phyloP scores from a whole-genome alignment of 371 early-diverging fungal species.

The Umbelopsis sp. region DNA sequence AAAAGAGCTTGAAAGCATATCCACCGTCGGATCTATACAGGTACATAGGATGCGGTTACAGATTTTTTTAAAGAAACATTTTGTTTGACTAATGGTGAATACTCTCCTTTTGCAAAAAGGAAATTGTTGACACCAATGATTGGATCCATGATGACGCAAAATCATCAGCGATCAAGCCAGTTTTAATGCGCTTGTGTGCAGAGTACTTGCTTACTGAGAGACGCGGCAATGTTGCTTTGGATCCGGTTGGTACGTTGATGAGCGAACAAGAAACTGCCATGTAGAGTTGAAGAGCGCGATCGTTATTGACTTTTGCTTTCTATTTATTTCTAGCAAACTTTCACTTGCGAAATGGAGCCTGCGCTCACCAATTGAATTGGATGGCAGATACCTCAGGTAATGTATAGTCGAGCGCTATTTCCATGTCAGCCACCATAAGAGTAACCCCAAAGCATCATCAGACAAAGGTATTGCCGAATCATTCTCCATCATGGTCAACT shows the following conservation, averaged over 20 bases:
- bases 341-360: conserved; percentile 89
- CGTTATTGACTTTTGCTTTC: neutral
- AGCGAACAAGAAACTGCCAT: too few relatives aligned
- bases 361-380: conserved; percentile 84
- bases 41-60: conserved; percentile 22
- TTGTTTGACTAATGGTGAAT: neutral
- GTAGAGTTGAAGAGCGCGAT: neutral
- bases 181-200: conserved; percentile 71
- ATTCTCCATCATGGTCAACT: conserved; percentile 90
- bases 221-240: conserved; percentile 62
- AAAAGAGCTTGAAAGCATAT: conserved; percentile 19
- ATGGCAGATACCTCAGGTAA: conserved; percentile 71
- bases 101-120: conserved; percentile 21
- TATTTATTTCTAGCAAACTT: conserved; percentile 65
- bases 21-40: conserved; percentile 21
- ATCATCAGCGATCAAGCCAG: conserved; percentile 52
- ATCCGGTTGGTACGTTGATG: conserved; percentile 68
- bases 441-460: conserved; percentile 14
- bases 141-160: conserved; percentile 32
- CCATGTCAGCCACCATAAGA: neutral
- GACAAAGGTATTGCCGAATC: conserved; percentile 77
- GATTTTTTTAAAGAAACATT: neutral
- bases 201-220: conserved; percentile 69
- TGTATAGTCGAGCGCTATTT: neutral
- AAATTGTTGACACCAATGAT: conserved; percentile 22